These are phyloP conservation scores for Eleusine coracana DNA, from an alignment of 176 grass and related monocot species.

Conservation along the genomic window DNA sequence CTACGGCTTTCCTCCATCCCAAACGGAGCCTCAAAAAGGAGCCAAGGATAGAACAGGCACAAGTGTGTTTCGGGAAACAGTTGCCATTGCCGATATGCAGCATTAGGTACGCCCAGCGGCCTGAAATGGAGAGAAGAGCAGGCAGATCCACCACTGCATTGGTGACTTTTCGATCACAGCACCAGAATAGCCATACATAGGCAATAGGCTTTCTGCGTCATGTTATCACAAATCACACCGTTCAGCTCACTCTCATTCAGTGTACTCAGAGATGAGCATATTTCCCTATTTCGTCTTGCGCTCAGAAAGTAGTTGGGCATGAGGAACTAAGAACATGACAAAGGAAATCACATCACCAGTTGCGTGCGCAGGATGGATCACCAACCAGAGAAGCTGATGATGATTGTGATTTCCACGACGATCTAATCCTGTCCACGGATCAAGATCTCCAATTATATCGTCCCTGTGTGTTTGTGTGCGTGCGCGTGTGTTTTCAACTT, in stretches of 20 bases:
- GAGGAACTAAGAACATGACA: not conserved
- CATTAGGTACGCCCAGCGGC: too few species aligned
- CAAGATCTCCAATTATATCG: constrained; percentile 10
- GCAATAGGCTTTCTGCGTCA: not conserved
- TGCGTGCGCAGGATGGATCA: constrained; percentile 14
- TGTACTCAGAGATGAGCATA: not conserved
- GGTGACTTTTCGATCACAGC: not conserved
- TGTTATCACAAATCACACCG: not conserved
- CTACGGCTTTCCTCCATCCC: too few species aligned
- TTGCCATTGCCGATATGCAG: not conserved
- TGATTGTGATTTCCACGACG: constrained; percentile 14
- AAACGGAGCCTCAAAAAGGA: too few species aligned
- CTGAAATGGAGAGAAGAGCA: not conserved
- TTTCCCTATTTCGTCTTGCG: not conserved
- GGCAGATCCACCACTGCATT: not conserved
- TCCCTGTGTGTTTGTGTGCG: not conserved
- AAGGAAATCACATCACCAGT: constrained; percentile 13
- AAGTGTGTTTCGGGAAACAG: constrained; percentile 36
- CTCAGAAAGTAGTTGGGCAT: not conserved
- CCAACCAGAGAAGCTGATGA: not conserved
- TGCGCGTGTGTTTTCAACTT: constrained; percentile 1
- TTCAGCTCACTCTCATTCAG: not conserved
- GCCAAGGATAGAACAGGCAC: not conserved
- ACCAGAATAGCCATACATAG: constrained; percentile 36
- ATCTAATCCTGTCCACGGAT: constrained; percentile 43